phyloP scores from a whole-genome alignment of 1,284 basidiomycete genomes.

The Fistulina hepatica region DNA sequence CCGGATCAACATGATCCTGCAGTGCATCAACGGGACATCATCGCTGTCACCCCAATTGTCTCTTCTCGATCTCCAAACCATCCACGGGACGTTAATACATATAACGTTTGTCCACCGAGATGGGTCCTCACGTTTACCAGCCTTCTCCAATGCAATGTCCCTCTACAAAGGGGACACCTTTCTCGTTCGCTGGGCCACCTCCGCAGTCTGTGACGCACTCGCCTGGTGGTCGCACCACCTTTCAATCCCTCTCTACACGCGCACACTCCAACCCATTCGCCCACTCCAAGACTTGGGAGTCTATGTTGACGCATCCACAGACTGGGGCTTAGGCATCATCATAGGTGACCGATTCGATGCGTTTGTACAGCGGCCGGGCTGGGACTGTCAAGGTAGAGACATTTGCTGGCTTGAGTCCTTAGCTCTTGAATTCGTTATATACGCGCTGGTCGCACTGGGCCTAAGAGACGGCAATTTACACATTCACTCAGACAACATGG shows the following conservation, averaged over 20 bases:
- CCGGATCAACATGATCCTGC: conserved; percentile 7
- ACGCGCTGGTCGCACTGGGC: conserved; percentile 3
- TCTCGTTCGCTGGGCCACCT: conserved; percentile 4
- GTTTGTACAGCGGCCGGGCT: conserved; percentile 13
- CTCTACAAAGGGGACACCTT: conserved; percentile 1
- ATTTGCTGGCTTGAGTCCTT: conserved; percentile 23
- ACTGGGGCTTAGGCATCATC: conserved; percentile 24
- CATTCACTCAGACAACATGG: conserved; percentile 21
- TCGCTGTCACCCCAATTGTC: no score
- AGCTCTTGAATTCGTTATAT: conserved; percentile 15
- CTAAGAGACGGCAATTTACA: conserved; percentile 5
- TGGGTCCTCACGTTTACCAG: conserved; percentile 7
- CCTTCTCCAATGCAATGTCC: conserved; percentile 13
- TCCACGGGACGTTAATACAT: conserved; percentile 15
- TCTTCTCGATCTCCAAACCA: conserved; percentile 4
- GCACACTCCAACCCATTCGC: conserved; percentile 7
- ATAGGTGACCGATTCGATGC: conserved; percentile 9
- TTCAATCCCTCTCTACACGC: not conserved
- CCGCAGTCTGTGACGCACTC: conserved; percentile 11
- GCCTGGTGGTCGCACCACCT: conserved; percentile 19
- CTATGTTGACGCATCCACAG: conserved; percentile 19
- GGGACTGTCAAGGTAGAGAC: conserved; percentile 14
- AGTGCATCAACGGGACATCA: not conserved
- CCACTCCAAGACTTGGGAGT: conserved; percentile 11
- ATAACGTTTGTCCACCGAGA: conserved; percentile 12